These are phyloP conservation scores for Silene latifolia DNA, from an alignment of 148 eudicot genomes.

Conservation along the genomic window DNA sequence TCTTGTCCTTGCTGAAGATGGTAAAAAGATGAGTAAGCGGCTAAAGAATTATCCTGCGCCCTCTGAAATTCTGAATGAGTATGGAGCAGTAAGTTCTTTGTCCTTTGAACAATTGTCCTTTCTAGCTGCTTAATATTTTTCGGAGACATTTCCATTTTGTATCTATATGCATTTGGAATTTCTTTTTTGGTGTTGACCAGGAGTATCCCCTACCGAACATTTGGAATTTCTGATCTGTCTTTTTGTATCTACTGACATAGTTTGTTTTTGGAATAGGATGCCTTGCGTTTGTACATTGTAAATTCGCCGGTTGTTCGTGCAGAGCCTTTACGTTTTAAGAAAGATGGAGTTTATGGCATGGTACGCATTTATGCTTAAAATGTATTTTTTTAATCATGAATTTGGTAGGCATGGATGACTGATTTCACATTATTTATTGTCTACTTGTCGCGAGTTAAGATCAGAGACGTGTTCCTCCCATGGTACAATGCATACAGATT, in stretches of 20 bases:
- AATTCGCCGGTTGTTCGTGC: conserved; percentile 99
- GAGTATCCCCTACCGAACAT: too few relatives aligned
- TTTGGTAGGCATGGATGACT: not conserved
- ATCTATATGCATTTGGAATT: not conserved
- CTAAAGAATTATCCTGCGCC: conserved; percentile 87
- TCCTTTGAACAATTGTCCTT: not conserved
- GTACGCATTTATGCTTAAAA: conserved; percentile 34
- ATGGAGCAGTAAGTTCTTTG: conserved; percentile 77
- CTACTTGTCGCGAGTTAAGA: conserved; percentile 38
- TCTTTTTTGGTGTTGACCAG: too few relatives aligned
- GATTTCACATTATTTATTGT: conserved; percentile 2
- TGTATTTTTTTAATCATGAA: not conserved
- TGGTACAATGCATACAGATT: conserved; percentile 99
- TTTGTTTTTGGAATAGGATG: conserved; percentile 46
- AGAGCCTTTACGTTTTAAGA: conserved; percentile 86
- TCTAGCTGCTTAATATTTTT: not conserved
- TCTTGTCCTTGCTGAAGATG: conserved; percentile 96
- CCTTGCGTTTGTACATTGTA: conserved; percentile 80
- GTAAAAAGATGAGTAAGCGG: conserved; percentile 97
- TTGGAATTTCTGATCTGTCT: not conserved
- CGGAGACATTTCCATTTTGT: not conserved
- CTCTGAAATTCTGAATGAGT: conserved; percentile 67
- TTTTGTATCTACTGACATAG: conserved; percentile 1
- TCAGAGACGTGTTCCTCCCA: conserved; percentile 94
- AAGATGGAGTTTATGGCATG: conserved; percentile 90